Evolutionary conservation across 352 stramenopile genomes (phyloP), one percentile per base, ranked within the genome.

Genomic region (Phytophthora sp.): DNA sequence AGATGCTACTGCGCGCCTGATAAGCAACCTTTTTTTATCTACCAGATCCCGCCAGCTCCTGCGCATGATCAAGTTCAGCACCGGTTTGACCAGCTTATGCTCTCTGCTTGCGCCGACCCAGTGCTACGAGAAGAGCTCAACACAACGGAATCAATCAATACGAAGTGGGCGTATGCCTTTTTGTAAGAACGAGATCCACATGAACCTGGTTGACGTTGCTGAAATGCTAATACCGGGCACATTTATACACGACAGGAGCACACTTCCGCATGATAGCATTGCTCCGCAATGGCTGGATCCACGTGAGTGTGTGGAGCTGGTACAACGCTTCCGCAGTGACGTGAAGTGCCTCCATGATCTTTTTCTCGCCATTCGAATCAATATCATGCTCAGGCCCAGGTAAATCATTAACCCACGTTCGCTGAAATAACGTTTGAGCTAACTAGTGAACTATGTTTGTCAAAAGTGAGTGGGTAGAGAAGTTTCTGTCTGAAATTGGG

Each of bases 121-220:
- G 49, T 66, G 15, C 55, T 87, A 15, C 39, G 65, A 0, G 69
- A 81, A 2, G 79, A 92, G 28, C 38, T 92, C 4, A 72, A 62
- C 27, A 17, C 51, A 2, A 52, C 81, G 10, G 82, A 91, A 46
- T 70, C 76, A 0, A 64, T 74, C 18, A 69, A 81, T 38, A 81
- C 74, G 21, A 91, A 92, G 74, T 92, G 84, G 84, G 75, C 82
- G 45, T 89, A 89, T 59, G 49, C 76, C n/a, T 87, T 81, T 57
- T 48, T 92, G 73, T 88, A 72, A 73, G 79, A 79, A 42, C 20
- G 3, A 37, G 4, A 31, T 24, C 20, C 53, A 28, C n/a, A 35
- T 18, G 28, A 39, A 26, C 2, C n/a, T n/a, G n/a, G n/a, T n/a
- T n/a, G n/a, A n/a, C n/a, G n/a, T n/a, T n/a, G n/a, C n/a, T n/a